These are phyloP conservation scores for Pholiota adiposa DNA, from an alignment of 1,284 basidiomycete species.

Conservation along the genomic window DNA sequence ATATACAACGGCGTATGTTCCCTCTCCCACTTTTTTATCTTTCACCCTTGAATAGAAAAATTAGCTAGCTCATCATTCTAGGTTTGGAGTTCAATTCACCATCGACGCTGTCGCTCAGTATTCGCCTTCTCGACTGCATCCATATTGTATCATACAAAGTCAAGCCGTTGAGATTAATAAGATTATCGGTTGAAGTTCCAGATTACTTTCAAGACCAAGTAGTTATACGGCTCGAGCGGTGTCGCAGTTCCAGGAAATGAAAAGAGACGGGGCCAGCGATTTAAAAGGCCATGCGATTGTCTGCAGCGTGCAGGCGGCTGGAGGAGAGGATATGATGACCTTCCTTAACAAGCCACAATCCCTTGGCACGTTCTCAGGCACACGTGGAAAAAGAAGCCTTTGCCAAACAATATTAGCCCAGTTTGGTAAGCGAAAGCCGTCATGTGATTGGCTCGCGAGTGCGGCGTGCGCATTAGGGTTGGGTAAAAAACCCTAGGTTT, in stretches of 20 bases:
- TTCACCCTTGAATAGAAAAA: constrained; percentile 61
- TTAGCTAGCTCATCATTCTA: constrained; percentile 2
- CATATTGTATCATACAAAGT: constrained; percentile 37
- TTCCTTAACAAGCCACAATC: neutral
- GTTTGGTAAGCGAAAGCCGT: neutral
- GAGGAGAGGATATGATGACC: constrained; percentile 5
- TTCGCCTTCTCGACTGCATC: constrained; percentile 80
- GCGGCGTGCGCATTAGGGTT: too few relatives aligned
- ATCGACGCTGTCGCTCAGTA: constrained; percentile 67
- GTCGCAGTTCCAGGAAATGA: constrained; percentile 6
- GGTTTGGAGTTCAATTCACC: constrained; percentile 44
- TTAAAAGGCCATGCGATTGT: constrained; percentile 15
- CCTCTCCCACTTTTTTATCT: constrained; percentile 92
- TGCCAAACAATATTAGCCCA: constrained; percentile 11
- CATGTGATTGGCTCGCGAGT: constrained; percentile 19
- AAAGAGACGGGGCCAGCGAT: neutral
- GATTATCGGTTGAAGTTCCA: neutral
- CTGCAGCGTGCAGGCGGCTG: constrained; percentile 9
- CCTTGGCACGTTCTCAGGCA: constrained; percentile 6
- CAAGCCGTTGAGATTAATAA: neutral
- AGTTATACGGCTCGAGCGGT: neutral
- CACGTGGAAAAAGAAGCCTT: constrained; percentile 1
- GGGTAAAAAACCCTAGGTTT: too few relatives aligned
- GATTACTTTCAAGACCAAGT: neutral
- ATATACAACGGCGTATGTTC: constrained; percentile 97